Percentiles rank a stretch among this genome's conserved stretches.
Evolutionary conservation across 1,139 yeast genomes (phyloP).

Genomic region (Hyphopichia buzzinii): DNA sequence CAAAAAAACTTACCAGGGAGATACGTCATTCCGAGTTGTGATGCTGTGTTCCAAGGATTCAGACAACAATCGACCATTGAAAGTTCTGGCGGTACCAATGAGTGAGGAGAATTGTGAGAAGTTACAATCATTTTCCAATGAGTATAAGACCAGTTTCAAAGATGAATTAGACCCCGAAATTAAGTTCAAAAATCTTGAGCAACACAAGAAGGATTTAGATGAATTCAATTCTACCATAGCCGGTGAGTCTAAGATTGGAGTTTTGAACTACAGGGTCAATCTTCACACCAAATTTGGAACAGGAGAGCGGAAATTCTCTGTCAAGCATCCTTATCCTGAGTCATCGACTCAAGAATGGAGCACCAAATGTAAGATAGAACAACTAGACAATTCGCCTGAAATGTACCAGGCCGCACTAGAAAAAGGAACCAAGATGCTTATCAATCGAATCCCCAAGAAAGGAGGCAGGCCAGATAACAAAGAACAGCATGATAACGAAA

Average conservation of each 20-base stretch:
- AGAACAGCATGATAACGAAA: slow-evolving; percentile 1
- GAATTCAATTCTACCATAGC: slow-evolving; percentile 13
- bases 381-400: not conserved
- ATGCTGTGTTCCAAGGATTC: slow-evolving; percentile 9
- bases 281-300: not conserved
- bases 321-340: slow-evolving; percentile 11
- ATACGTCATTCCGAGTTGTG: slow-evolving; percentile 30
- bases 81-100: slow-evolving; percentile 34
- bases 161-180: slow-evolving; percentile 18
- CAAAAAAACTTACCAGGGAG: slow-evolving; percentile 10
- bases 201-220: slow-evolving; percentile 18
- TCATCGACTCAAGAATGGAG: slow-evolving; percentile 11
- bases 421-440: not conserved
- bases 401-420: not conserved
- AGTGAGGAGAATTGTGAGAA: slow-evolving; percentile 19
- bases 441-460: slow-evolving; percentile 1
- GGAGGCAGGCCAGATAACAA: not conserved
- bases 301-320: not conserved
- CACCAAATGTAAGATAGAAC: slow-evolving; percentile 7
- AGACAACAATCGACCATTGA: slow-evolving; percentile 14
- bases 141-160: slow-evolving; percentile 23
- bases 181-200: slow-evolving; percentile 15
- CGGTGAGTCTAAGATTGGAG: slow-evolving; percentile 3
- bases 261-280: slow-evolving; percentile 2
- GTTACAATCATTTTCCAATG: slow-evolving; percentile 24